Evolutionary conservation across 345 rosid genomes (phyloP).

Genomic region (Psidium guajava): DNA sequence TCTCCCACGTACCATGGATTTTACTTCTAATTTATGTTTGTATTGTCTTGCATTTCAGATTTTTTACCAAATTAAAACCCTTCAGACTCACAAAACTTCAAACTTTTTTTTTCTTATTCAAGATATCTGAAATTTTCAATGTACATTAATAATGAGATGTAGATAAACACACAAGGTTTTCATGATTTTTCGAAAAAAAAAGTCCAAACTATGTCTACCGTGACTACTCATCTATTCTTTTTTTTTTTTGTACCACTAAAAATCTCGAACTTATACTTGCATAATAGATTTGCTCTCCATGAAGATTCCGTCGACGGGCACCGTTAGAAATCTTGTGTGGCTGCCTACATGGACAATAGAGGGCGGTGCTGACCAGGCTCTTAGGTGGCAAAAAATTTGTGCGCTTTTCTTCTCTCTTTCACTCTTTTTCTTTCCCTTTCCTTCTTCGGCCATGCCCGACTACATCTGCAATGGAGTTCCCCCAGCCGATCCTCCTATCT

Average conservation of each 20-base stretch:
- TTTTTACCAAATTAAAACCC: background rate
- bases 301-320: background rate
- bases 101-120: too few relatives aligned
- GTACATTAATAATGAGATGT: too few relatives aligned
- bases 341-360: accelerated
- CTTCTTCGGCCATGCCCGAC: background rate
- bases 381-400: background rate
- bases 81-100: too few relatives aligned
- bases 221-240: background rate
- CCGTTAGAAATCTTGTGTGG: background rate
- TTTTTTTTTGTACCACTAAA: accelerated
- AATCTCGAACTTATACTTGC: background rate
- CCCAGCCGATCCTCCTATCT: background rate
- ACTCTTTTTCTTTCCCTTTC: too few relatives aligned
- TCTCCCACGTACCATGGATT: background rate
- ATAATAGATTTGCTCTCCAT: background rate
- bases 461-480: background rate
- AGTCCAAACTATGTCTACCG: accelerated
- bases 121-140: too few relatives aligned
- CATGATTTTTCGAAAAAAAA: background rate
- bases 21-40: background rate
- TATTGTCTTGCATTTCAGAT: background rate
- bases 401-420: too few relatives aligned
- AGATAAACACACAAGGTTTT: background rate
- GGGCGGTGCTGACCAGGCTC: accelerated